Conservation (phyloP, 768 basidiomycete species). For the Crassisporium funariophilum region DNA sequence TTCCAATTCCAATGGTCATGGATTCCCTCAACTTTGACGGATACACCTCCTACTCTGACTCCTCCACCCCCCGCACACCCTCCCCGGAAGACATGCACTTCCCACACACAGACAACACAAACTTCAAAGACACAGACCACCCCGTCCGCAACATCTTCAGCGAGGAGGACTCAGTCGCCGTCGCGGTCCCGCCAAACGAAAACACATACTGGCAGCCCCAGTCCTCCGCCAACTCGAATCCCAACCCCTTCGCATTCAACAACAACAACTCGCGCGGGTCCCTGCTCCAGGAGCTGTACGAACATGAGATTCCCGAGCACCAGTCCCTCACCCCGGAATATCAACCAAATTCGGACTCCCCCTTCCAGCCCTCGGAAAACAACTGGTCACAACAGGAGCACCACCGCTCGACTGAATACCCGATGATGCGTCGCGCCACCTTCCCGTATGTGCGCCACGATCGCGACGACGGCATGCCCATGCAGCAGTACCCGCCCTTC, state of each 20-base stretch:
- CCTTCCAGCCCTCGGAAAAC: slow-evolving; percentile 32
- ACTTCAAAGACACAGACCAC: slow-evolving; percentile 9
- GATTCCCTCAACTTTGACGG: slow-evolving; percentile 57
- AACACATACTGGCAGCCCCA: slow-evolving; percentile 36
- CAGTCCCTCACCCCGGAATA: slow-evolving; percentile 28
- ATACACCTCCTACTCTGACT: slow-evolving; percentile 67
- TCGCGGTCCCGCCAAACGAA: slow-evolving; percentile 38
- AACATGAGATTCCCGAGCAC: slow-evolving; percentile 52
- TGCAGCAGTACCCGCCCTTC: slow-evolving; percentile 46
- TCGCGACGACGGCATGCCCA: slow-evolving; percentile 45
- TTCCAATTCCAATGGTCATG: slow-evolving; percentile 31
- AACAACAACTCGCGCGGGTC: slow-evolving; percentile 45
- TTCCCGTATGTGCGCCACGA: slow-evolving; percentile 81
- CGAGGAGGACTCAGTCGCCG: slow-evolving; percentile 45
- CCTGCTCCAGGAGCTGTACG: slow-evolving; percentile 74
- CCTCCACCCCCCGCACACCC: slow-evolving; percentile 73
- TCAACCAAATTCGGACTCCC: slow-evolving; percentile 2
- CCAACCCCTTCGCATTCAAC: slow-evolving; percentile 31
- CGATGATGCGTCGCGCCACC: slow-evolving; percentile 64
- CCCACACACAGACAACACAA: slow-evolving; percentile 12
- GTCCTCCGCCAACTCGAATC: slow-evolving; percentile 28
- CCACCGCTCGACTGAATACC: slow-evolving; percentile 44
- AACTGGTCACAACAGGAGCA: slow-evolving; percentile 40
- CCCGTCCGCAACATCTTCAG: slow-evolving; percentile 52
- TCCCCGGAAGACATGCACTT: slow-evolving; percentile 51